A percentile compares a stretch with the other conserved stretches of the same genome.
Evolutionary conservation across 2,329 filamentous ascomycete species (phyloP).

Genomic region (Ceratocystis lukuohia): DNA sequence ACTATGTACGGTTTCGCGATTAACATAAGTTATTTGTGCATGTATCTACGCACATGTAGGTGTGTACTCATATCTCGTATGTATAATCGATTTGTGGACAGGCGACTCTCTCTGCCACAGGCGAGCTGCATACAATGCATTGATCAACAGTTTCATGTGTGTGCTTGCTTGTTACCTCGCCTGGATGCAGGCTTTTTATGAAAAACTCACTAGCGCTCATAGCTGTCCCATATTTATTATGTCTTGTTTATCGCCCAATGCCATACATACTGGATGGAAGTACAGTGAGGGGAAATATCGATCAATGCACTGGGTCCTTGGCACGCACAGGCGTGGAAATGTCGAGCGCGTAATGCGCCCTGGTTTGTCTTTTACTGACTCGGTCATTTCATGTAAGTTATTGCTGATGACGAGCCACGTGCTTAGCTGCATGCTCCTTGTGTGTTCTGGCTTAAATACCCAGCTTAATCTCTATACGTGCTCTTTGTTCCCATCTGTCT

Average conservation of each 20-base stretch:
- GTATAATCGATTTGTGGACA: neutral
- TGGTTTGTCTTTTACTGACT: neutral
- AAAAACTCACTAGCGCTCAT: neutral
- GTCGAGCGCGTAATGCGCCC: too few relatives aligned
- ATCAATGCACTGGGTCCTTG: too few relatives aligned
- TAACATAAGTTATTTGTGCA: too few relatives aligned
- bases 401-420: neutral
- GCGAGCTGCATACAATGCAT: constrained; percentile 8
- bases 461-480: neutral
- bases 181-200: neutral
- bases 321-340: neutral
- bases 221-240: too few relatives aligned
- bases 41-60: too few relatives aligned
- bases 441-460: too few relatives aligned
- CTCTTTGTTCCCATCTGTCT: neutral
- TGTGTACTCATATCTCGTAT: neutral
- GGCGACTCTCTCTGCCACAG: neutral
- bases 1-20: too few relatives aligned
- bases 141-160: neutral
- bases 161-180: neutral
- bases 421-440: neutral
- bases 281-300: too few relatives aligned
- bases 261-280: too few relatives aligned
- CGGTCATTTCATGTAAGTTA: neutral
- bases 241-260: too few relatives aligned